Evolutionary conservation across 2,329 filamentous ascomycete genomes (phyloP).

Genomic region (Hypoxylon sp.): DNA sequence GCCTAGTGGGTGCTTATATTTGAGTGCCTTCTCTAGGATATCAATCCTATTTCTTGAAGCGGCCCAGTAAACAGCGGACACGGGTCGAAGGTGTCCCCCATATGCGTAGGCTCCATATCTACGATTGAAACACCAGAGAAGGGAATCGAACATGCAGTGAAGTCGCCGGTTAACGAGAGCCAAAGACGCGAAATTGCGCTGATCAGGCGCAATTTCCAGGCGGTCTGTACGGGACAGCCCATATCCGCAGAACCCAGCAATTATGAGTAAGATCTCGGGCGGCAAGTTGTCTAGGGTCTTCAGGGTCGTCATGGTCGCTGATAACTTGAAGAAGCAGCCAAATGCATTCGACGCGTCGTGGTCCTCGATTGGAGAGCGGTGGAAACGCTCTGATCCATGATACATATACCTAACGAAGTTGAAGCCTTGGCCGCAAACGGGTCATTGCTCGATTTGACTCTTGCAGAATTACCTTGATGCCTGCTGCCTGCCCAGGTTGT

Average conservation of each 20-base stretch:
- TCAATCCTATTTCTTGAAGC: conserved; percentile 17
- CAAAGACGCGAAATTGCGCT: conserved; percentile 8
- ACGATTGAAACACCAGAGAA: conserved; percentile 19
- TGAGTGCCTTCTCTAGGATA: conserved; percentile 29
- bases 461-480: too few relatives aligned
- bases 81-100: not conserved
- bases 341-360: not conserved
- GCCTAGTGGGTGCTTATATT: conserved; percentile 9
- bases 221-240: not conserved
- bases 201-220: not conserved
- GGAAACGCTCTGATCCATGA: not conserved
- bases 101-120: not conserved
- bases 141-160: conserved; percentile 10
- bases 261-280: conserved; percentile 12
- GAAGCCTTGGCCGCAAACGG: conserved; percentile 8
- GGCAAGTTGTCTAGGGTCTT: conserved; percentile 9
- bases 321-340: not conserved
- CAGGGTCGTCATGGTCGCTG: conserved; percentile 13
- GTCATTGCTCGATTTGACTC: conserved; percentile 3
- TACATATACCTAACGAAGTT: not conserved
- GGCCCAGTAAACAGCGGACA: conserved; percentile 17
- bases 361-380: not conserved
- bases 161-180: conserved; percentile 21
- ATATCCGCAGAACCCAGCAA: not conserved
- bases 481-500: too few relatives aligned